These are phyloP conservation scores for Epichloe sp. DNA, from an alignment of 2,329 filamentous ascomycete genomes.

Conservation along the genomic window DNA sequence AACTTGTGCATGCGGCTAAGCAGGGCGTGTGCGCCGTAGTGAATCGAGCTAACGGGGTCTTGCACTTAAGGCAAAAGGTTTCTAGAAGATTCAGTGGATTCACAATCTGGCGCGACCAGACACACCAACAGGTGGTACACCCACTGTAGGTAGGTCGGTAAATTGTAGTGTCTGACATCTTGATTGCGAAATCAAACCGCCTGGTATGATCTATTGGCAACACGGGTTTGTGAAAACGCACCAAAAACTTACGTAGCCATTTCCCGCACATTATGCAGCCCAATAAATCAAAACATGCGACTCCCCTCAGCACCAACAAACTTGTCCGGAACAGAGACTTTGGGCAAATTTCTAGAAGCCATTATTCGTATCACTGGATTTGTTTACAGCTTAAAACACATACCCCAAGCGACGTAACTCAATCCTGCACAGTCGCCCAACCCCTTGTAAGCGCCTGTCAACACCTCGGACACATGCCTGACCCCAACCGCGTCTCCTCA, in stretches of 20 bases:
- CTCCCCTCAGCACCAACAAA: no score
- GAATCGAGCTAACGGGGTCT: slow-evolving; percentile 12
- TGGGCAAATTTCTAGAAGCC: not conserved
- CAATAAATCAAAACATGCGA: not conserved
- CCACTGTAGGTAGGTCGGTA: no score
- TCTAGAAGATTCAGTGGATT: slow-evolving; percentile 35
- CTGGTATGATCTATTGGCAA: no score
- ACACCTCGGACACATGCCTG: not conserved
- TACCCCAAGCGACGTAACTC: not conserved
- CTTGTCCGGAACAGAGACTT: no score
- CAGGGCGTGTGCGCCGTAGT: not conserved
- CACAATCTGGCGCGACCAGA: no score
- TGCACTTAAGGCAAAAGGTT: slow-evolving; percentile 23
- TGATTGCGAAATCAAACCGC: no score
- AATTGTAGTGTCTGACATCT: no score
- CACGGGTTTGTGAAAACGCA: no score
- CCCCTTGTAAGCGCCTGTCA: not conserved
- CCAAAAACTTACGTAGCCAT: no score
- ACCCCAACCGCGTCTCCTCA: not conserved
- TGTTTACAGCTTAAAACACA: not conserved
- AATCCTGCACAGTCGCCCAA: not conserved
- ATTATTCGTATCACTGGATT: not conserved
- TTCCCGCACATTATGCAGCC: not conserved
- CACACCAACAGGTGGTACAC: no score
- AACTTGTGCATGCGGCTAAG: not conserved